Base-by-base conservation (phyloP, 768 basidiomycete genomes). In the Russula virescens region DNA sequence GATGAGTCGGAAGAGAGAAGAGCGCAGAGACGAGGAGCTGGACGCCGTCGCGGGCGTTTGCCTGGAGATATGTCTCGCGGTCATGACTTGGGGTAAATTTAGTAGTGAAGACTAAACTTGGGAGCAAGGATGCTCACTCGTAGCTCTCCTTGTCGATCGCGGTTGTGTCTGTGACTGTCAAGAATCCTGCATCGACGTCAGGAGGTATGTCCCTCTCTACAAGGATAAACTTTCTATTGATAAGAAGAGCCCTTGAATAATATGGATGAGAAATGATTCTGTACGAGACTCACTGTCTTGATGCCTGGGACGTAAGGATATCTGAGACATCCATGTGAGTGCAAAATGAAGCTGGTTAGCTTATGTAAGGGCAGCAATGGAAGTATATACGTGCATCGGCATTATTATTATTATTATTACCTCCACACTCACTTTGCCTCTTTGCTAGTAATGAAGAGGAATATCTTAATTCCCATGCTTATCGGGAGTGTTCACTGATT, bases 141-240 rank as follows among this genome's bases (percentile, higher is more conserved):
- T 98, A 97, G 68, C 78, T 83, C 60, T 92, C 90, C 52, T 82
- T 81, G 73, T 98, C 94, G 66, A 94, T 84, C 14, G 89, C 84
- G 73, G 93, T 95, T 23, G 81, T 81, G 77, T 99, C 96, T 51
- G 91, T 91, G 1, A 91, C 92, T 5, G 89, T 82, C 21, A 99
- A 79, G 46, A 89, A 81, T 5, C 91, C 95, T 5, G 87, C 71
- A 75, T 99, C 97, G 62, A 93, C 78, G 47, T 87, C 84, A 64
- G 92, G 81, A 8, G 89, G 84, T 10, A 82, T 85, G 56, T 91
- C 89, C 72, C 90, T 93, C 72, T 91, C 86, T 60, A 91, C 86
- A 38, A 77, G 73, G 42, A 83, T 77, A 35, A 85, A 81, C 75
- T 86, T 84, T 72, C 89, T 93, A 66, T 1, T n/a, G 16, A n/a